Evolutionary conservation across 768 basidiomycete genomes (phyloP), one percentile per base, ranked within the genome.

Genomic region (Lepiota subincarnata): DNA sequence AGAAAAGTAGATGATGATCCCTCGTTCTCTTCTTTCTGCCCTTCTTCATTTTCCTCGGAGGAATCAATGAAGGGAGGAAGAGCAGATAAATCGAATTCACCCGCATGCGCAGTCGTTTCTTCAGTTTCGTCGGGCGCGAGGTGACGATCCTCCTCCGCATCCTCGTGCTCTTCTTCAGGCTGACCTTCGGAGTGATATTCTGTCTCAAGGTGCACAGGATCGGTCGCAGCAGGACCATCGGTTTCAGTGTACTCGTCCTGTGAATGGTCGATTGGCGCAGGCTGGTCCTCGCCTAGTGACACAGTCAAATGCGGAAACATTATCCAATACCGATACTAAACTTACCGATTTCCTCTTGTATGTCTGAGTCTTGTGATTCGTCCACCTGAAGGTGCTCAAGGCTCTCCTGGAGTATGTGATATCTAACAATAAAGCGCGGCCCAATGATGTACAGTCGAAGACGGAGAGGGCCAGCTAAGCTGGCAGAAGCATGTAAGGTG

Each of bases 351-450:
- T 56, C 53, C 16, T 65, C 49, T 1, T 40, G 52, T 6, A 7
- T 31, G 3, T 37, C 43, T 6, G 45, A 35, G 16, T 8, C 26
- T 40, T 47, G 45, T 3, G 53, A 40, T n/a, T 48, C 53, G 12
- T 54, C 44, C 41, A 48, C 55, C 28, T 35, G 38, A n/a, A 56
- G 69, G 57, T 48, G 67, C 66, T 18, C 66, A 45, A 86, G 69
- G 55, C 84, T 76, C 34, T 82, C 81, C 63, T 84, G 84, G 37
- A 89, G 72, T 34, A 73, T 62, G 52, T 81, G 83, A 62, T 84
- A 89, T 43, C 83, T 83, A 24, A 75, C 67, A 38, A 86, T 84
- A 57, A 89, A 89, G 44, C 87, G 78, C 31, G 87, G 82, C 0
- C 66, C 57, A 26, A 66, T 59, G 7, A 72, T 61, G 45, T 72